These are phyloP conservation scores for Zopfochytrium polystomum DNA, from an alignment of 371 early-diverging fungal species.

Conservation along the genomic window DNA sequence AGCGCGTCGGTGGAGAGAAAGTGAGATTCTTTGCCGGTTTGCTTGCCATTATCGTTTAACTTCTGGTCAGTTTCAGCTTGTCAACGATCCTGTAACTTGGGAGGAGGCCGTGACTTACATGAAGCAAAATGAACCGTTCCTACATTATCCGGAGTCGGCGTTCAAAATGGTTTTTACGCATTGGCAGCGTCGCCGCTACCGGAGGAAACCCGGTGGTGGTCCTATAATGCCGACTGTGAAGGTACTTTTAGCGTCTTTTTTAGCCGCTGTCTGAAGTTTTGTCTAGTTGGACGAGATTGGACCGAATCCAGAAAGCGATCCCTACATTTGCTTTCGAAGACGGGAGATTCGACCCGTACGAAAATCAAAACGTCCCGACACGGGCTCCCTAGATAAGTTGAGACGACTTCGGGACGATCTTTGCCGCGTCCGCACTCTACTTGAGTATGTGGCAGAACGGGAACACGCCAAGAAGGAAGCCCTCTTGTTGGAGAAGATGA, in stretches of 20 bases:
- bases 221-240: too few relatives aligned
- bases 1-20: conserved; percentile 49
- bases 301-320: conserved; percentile 84
- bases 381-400: conserved; percentile 77
- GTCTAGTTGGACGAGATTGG: too few relatives aligned
- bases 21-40: conserved; percentile 25
- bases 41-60: neutral
- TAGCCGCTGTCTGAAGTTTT: too few relatives aligned
- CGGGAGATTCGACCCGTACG: conserved; percentile 85
- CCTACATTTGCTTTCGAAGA: conserved; percentile 95
- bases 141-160: neutral
- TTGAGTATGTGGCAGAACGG: conserved; percentile 77
- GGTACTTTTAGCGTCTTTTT: too few relatives aligned
- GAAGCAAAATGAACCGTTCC: conserved; percentile 4
- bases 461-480: conserved; percentile 72
- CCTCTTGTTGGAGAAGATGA: conserved; percentile 58
- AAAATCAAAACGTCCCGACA: conserved; percentile 83
- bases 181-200: conserved; percentile 15
- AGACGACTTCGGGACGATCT: conserved; percentile 78
- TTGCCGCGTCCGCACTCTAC: conserved; percentile 66
- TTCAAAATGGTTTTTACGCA: conserved; percentile 10
- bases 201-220: too few relatives aligned
- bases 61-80: neutral
- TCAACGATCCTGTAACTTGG: too few relatives aligned
- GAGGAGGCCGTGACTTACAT: neutral